Evolutionary conservation across 148 eudicot species (phyloP), one percentile per base, ranked within the genome.

Genomic region (Fagopyrum tataricum): DNA sequence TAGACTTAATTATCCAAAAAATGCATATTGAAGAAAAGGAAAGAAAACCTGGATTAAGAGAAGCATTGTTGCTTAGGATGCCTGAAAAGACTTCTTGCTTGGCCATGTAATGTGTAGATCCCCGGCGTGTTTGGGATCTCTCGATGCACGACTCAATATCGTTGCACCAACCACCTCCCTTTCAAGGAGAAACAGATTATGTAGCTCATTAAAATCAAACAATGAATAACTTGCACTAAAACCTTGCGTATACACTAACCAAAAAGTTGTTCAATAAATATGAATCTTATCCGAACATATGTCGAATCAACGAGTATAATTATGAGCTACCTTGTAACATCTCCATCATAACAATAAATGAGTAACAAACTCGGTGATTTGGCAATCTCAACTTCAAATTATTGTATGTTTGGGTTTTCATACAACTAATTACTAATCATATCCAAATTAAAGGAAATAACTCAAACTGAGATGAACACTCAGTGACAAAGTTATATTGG

Each of bases 151-250:
- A 86, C 72, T 85, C 78, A 4, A 94, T 64, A 78, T 87, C 88
- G 71, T 88, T 91, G 87, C 98, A 94, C 98, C 98, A 94, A 74
- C 98, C 98, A 72, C 98, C 98, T 75, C 98, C 98, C 98, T 94
- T 10, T 31, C 2, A 31, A 31, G 37, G 39, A 8, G 10, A 23
- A 10, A 11, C 4, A 59, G 1, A 59, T 21, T 4, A 23, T 21
- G 24, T 3, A 55, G 21, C 8, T 11, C 24, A 18, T 55, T 4
- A 21, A 55, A 15, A 1, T 31, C 37, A 14, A 62, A 31, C 15
- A 7, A n/a, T 62, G 1, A 42, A 42, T 62, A 23, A 61, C 67
- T 26, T 61, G 13, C 0, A 8, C 2, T 4, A 14, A 11, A 12
- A 26, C 7, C 9, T 24, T 61, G 42, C 31, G 68, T n/a, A 31